Percentiles rank a stretch among this genome's conserved stretches.
These are phyloP conservation scores for Ormosia semicastrata DNA, from an alignment of 306 rosid genomes.

Conservation along the genomic window DNA sequence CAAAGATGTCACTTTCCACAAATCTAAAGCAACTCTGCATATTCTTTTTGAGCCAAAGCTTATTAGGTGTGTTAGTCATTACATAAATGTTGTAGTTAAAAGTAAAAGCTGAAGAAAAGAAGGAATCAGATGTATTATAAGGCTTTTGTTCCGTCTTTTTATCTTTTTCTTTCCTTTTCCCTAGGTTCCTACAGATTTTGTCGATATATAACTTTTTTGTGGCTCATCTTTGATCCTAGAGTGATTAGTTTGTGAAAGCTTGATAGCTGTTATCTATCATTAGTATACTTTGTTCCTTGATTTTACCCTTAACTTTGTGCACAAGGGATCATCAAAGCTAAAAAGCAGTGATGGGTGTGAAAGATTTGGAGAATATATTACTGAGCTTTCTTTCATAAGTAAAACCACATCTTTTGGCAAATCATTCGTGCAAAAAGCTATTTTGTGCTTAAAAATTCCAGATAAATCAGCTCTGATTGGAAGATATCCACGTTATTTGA, in stretches of 20 bases:
- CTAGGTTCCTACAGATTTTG: constrained; percentile 36
- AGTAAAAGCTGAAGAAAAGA: constrained; percentile 55
- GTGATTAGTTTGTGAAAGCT: constrained; percentile 47
- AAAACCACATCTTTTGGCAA: constrained; percentile 32
- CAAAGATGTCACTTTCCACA: constrained; percentile 42
- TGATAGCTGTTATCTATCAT: constrained; percentile 29
- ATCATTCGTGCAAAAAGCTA: constrained; percentile 32
- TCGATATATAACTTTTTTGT: constrained; percentile 12
- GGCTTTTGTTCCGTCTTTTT: constrained; percentile 27
- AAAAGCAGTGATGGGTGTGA: constrained; percentile 37
- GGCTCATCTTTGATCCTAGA: constrained; percentile 13
- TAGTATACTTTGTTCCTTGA: constrained; percentile 25
- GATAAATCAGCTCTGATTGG: constrained; percentile 24
- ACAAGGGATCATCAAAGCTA: constrained; percentile 27
- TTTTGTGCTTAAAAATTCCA: not conserved
- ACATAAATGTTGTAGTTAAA: constrained; percentile 40
- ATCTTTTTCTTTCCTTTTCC: constrained; percentile 1
- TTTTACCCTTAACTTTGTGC: constrained; percentile 35
- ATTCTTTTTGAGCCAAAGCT: constrained; percentile 52
- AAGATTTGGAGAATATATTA: constrained; percentile 48
- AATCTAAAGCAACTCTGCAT: constrained; percentile 50
- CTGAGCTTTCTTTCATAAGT: constrained; percentile 31
- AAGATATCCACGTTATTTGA: constrained; percentile 29
- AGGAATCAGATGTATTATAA: constrained; percentile 53
- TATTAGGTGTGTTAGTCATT: constrained; percentile 43